Conservation (phyloP, 108 stramenopile species). For the Nannochloropsis gaditana region DNA sequence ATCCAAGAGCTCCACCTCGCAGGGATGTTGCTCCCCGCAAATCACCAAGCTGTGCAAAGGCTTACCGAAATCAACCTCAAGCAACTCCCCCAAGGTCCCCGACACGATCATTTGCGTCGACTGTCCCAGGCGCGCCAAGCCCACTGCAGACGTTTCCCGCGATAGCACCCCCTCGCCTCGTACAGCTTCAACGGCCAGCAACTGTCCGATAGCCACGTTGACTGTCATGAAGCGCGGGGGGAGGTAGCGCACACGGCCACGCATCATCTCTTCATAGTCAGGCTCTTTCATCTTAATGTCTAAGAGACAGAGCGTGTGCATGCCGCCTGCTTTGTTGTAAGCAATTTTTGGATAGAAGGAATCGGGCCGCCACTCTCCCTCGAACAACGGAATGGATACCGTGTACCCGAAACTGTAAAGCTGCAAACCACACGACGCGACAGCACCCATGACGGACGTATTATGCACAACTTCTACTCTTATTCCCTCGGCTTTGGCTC, state of each 20-base stretch:
- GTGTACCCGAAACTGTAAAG: conserved; percentile 97
- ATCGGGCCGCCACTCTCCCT: conserved; percentile 79
- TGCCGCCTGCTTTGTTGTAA: conserved; percentile 86
- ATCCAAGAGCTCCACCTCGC: conserved; percentile 71
- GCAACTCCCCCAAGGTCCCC: conserved; percentile 78
- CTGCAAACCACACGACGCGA: conserved; percentile 89
- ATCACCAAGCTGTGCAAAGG: conserved; percentile 92
- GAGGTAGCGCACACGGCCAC: conserved; percentile 71
- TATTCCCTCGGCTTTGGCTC: conserved; percentile 52
- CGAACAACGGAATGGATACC: conserved; percentile 93
- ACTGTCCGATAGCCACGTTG: conserved; percentile 75
- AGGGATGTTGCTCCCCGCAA: conserved; percentile 82
- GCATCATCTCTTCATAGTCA: conserved; percentile 88
- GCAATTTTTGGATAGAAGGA: conserved; percentile 89
- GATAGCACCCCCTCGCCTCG: conserved; percentile 56
- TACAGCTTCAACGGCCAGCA: conserved; percentile 75
- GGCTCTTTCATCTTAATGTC: conserved; percentile 82
- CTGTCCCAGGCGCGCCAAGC: conserved; percentile 88
- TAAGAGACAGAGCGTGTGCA: conserved; percentile 96
- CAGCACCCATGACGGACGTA: conserved; percentile 97
- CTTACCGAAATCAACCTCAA: conserved; percentile 76
- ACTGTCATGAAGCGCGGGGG: conserved; percentile 99
- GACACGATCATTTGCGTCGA: conserved; percentile 77
- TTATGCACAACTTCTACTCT: conserved; percentile 92
- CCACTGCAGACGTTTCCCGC: conserved; percentile 58